Conservation (phyloP, 257 asterid genomes). For the Rubia yunnanensis region DNA sequence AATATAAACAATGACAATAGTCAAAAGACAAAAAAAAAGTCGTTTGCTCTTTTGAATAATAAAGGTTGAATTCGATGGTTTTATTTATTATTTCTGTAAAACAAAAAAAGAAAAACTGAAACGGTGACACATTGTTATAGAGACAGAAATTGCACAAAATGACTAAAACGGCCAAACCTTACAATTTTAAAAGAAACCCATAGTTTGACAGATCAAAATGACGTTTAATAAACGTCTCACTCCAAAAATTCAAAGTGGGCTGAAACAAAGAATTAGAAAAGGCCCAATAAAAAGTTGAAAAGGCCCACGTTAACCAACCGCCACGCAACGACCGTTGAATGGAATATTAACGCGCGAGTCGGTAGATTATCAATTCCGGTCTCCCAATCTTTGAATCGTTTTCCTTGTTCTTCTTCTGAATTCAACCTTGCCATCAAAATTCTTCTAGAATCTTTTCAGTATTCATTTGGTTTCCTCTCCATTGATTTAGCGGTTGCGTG, state of each 20-base stretch:
- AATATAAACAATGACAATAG: too few species aligned
- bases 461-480: neutral
- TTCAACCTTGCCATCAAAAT: neutral
- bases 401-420: neutral
- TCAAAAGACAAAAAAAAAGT: too few species aligned
- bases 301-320: neutral
- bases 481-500: neutral
- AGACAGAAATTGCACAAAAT: too few species aligned
- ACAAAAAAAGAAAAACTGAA: too few species aligned
- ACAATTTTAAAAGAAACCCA: too few species aligned
- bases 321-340: slow-evolving; percentile 17
- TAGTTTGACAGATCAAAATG: too few species aligned
- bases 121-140: too few species aligned
- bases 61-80: too few species aligned
- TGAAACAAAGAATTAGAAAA: neutral
- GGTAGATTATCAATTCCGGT: neutral
- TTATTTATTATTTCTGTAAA: too few species aligned
- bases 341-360: slow-evolving; percentile 6
- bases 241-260: neutral
- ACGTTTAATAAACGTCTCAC: too few species aligned
- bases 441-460: neutral
- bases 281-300: neutral
- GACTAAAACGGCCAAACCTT: too few species aligned
- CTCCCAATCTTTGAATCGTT: neutral
- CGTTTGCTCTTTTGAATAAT: too few species aligned